Evolutionary conservation across 768 basidiomycete genomes (phyloP), one percentile per base, ranked within the genome.

Genomic region (Kondoa subrosea): DNA sequence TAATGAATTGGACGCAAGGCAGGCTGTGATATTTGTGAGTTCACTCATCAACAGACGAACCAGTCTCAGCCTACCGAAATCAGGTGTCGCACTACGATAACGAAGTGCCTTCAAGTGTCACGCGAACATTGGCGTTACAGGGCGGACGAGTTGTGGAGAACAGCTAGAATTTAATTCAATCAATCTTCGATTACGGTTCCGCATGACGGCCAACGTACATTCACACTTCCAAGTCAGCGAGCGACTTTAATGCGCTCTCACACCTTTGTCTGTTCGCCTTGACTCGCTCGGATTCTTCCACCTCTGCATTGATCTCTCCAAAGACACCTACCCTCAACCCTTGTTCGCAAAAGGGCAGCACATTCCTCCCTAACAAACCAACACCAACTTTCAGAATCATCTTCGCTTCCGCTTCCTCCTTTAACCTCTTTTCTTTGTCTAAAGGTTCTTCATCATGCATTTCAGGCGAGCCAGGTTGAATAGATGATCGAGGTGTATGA

Each of bases 21-120:
- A 95, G 78, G 86, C 85, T 1, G 86, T 90, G 27, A 81, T 96
- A 0, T 85, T 89, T 1, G 83, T 97, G 66, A 89, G 86, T 50
- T 91, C 93, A 78, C 25, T 12, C 58, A 8, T 27, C 29, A 15
- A 14, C 58, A 15, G 58, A 25, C 30, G 4, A 25, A 59, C 58
- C 58, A 25, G 21, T 59, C 25, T 25, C 58, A n/a, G n/a, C n/a
- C n/a, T n/a, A n/a, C n/a, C n/a, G n/a, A n/a, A n/a, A n/a, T n/a
- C n/a, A 59, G 58, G 58, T 59, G 12, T 31, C 61, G 15, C 69
- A 69, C 66, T 69, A 62, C 25, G 34, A 56, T 21, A 66, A 67
- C n/a, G 69, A 69, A 32, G 61, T 58, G 69, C 69, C 69, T 1
- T n/a, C 56, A 30, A 69, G 27, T 32, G 31, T 69, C 21, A 56